Conservation (phyloP, 116 monocot species). For the Dioscorea cayenensis region DNA sequence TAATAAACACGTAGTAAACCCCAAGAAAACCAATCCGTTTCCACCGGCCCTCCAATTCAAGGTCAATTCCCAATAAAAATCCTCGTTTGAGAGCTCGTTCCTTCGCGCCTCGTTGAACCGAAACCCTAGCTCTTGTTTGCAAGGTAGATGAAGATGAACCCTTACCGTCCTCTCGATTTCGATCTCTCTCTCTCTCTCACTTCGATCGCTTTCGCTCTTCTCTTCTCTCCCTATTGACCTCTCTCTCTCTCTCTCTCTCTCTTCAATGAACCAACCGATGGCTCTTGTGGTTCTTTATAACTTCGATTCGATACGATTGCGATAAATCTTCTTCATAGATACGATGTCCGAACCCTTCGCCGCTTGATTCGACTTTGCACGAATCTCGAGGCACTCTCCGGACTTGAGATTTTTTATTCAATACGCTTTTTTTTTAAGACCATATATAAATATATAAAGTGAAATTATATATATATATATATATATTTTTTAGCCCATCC, state of each 20-base stretch:
- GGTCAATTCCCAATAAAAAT: neutral
- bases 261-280: neutral
- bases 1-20: neutral
- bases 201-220: neutral
- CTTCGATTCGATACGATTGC: neutral
- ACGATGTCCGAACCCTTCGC: neutral
- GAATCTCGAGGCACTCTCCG: too few relatives aligned
- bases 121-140: neutral
- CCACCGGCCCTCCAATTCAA: neutral
- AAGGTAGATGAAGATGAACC: neutral
- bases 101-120: neutral
- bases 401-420: too few relatives aligned
- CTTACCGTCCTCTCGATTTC: constrained; percentile 1
- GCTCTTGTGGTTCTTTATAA: neutral
- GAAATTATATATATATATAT: too few relatives aligned
- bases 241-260: too few relatives aligned
- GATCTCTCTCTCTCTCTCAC: neutral
- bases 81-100: neutral
- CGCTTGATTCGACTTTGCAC: too few relatives aligned
- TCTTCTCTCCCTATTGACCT: neutral
- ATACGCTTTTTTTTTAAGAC: too few relatives aligned
- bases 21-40: constrained; percentile 1
- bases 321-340: neutral
- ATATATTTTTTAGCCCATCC: too few relatives aligned
- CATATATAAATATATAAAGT: too few relatives aligned